Conservation (phyloP, 768 basidiomycete species). For the Trametes villosa region DNA sequence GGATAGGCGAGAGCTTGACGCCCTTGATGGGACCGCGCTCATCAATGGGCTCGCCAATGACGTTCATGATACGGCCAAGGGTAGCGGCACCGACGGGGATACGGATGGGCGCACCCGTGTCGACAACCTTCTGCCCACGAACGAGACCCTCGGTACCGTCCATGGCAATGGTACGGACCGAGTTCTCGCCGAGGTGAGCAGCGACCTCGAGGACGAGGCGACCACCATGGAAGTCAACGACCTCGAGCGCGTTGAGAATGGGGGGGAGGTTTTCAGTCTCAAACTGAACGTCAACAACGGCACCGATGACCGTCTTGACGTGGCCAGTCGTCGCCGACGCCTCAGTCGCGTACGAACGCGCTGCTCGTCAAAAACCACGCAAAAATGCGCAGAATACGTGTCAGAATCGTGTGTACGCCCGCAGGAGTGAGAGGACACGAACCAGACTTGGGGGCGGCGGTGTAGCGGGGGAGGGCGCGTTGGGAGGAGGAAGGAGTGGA, state of each 20-base stretch:
- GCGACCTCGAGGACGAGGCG: slow-evolving; percentile 99
- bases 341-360: slow-evolving; percentile 92
- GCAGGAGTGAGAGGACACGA: slow-evolving; percentile 32
- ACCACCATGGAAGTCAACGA: slow-evolving; percentile 90
- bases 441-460: slow-evolving; percentile 59
- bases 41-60: slow-evolving; percentile 99
- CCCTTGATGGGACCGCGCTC: slow-evolving; percentile 99
- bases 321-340: slow-evolving; percentile 71
- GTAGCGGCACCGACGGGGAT: slow-evolving; percentile 95
- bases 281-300: slow-evolving; percentile 99
- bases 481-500: slow-evolving; percentile 49
- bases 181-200: slow-evolving; percentile 98
- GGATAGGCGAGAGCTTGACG: slow-evolving; percentile 89
- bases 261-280: slow-evolving; percentile 93
- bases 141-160: slow-evolving; percentile 99
- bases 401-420: slow-evolving; percentile 5
- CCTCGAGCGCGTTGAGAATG: slow-evolving; percentile 98
- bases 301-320: slow-evolving; percentile 99
- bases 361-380: slow-evolving; percentile 42
- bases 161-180: slow-evolving; percentile 99
- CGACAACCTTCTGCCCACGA: slow-evolving; percentile 95
- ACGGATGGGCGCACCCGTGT: slow-evolving; percentile 95
- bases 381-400: slow-evolving; percentile 24
- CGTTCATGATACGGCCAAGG: slow-evolving; percentile 99
- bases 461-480: slow-evolving; percentile 51